Percentiles rank a stretch among this genome's conserved stretches.
Conservation (phyloP, 169 alveolate species). For the Eimeria acervulina region DNA sequence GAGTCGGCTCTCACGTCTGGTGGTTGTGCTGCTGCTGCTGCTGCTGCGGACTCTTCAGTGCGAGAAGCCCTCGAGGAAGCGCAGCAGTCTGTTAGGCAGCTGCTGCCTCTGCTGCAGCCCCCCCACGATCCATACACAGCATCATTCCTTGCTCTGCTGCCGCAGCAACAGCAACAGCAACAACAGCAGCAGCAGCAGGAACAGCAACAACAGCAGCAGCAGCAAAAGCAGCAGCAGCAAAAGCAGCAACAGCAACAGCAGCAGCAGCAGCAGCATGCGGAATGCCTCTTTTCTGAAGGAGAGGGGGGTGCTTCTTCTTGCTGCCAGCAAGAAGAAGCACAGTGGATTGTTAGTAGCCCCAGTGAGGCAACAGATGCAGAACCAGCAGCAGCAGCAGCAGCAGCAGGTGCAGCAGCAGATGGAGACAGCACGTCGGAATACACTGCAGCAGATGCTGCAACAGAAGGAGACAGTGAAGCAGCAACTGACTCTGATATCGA, state of each 20-base stretch:
- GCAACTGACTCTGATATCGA: not conserved
- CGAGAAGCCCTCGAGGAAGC: not conserved
- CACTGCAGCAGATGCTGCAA: slow-evolving; percentile 10
- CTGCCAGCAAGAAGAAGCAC: not conserved
- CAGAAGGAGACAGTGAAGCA: slow-evolving; percentile 7
- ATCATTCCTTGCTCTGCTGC: not conserved
- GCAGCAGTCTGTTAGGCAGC: not conserved
- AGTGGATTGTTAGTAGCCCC: not conserved
- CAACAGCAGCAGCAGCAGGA: not conserved
- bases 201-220: not conserved
- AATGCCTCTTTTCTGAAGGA: not conserved
- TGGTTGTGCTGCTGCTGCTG: slow-evolving; percentile 17
- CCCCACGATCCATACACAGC: not conserved
- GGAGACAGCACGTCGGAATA: not conserved
- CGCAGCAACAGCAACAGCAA: not conserved
- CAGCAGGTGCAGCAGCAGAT: slow-evolving; percentile 38
- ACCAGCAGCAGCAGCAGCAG: too few relatives aligned
- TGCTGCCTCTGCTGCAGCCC: not conserved
- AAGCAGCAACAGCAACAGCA: not conserved
- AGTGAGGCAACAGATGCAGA: not conserved
- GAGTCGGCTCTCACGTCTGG: not conserved
- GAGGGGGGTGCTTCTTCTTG: not conserved
- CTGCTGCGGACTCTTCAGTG: too few relatives aligned
- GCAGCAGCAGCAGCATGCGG: too few relatives aligned
- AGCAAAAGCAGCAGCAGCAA: not conserved